Evolutionary conservation across 202 grass and related monocot species (phyloP).

Genomic region (Zoysia matrella): DNA sequence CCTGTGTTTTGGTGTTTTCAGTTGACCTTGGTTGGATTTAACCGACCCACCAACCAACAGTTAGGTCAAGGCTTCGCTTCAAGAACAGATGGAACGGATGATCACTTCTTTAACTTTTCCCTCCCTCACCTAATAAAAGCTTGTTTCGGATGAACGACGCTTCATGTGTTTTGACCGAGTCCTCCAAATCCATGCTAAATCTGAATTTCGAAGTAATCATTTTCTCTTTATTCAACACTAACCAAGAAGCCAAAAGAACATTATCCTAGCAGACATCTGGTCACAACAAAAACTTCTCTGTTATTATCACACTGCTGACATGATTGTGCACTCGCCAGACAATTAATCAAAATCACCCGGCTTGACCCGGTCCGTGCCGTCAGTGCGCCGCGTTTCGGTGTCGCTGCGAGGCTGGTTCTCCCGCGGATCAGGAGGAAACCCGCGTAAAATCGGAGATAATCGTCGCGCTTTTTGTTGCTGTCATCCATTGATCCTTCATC

Average conservation of each 20-base stretch:
- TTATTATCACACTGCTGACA: background rate
- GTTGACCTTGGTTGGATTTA: conserved; percentile 26
- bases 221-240: background rate
- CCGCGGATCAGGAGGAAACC: background rate
- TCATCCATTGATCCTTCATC: conserved; percentile 28
- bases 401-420: conserved; percentile 14
- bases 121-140: background rate
- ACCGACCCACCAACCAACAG: conserved; percentile 8
- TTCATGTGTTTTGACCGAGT: conserved; percentile 2
- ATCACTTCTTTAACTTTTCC: background rate
- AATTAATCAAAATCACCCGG: background rate
- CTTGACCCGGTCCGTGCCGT: background rate
- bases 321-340: conserved; percentile 7
- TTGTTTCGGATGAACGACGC: background rate
- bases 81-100: conserved; percentile 22
- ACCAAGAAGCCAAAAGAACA: background rate
- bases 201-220: conserved; percentile 31
- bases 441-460: background rate
- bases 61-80: background rate
- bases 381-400: conserved; percentile 41
- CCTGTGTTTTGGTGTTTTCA: conserved; percentile 26
- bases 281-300: conserved; percentile 22
- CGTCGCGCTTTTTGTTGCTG: background rate
- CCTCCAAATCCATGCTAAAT: conserved; percentile 4
- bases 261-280: background rate